A percentile compares a stretch with the other conserved stretches of the same genome.
phyloP scores from a whole-genome alignment of 1,284 basidiomycete genomes.

The Apiotrichum gracile region DNA sequence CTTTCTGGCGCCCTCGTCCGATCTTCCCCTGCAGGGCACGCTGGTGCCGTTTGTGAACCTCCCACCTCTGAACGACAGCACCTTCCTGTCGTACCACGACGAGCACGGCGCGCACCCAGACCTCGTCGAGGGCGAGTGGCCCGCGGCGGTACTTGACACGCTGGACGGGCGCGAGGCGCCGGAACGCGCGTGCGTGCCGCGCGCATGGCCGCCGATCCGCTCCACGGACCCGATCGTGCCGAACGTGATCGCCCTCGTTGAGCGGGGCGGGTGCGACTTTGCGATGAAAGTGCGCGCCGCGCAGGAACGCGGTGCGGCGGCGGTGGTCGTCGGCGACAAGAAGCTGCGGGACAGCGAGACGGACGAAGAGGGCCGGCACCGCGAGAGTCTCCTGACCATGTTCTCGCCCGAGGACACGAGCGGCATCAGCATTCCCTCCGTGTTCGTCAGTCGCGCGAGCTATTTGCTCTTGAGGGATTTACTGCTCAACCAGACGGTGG shows the following conservation, averaged over 20 bases:
- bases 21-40: constrained; percentile 34
- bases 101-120: not conserved
- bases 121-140: too few relatives aligned
- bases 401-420: constrained; percentile 61
- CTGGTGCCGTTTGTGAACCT: constrained; percentile 27
- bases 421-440: constrained; percentile 47
- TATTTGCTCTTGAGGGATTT: constrained; percentile 47
- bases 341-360: constrained; percentile 32
- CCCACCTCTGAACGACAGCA: constrained; percentile 2
- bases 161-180: constrained; percentile 6
- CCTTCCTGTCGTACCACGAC: not conserved
- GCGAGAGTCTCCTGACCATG: constrained; percentile 81
- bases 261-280: constrained; percentile 80
- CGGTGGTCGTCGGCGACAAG: constrained; percentile 78
- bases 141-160: too few relatives aligned
- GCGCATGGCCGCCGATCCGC: constrained; percentile 23
- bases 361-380: constrained; percentile 58
- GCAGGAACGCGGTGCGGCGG: constrained; percentile 73
- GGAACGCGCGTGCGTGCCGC: constrained; percentile 25
- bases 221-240: constrained; percentile 11
- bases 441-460: constrained; percentile 48
- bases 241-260: constrained; percentile 66
- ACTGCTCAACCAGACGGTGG: constrained; percentile 24
- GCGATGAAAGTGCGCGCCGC: constrained; percentile 77
- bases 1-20: constrained; percentile 16